A percentile compares a stretch with the other conserved stretches of the same genome.
These are phyloP conservation scores for Amanita thiersii DNA, from an alignment of 768 basidiomycete genomes.

Conservation along the genomic window DNA sequence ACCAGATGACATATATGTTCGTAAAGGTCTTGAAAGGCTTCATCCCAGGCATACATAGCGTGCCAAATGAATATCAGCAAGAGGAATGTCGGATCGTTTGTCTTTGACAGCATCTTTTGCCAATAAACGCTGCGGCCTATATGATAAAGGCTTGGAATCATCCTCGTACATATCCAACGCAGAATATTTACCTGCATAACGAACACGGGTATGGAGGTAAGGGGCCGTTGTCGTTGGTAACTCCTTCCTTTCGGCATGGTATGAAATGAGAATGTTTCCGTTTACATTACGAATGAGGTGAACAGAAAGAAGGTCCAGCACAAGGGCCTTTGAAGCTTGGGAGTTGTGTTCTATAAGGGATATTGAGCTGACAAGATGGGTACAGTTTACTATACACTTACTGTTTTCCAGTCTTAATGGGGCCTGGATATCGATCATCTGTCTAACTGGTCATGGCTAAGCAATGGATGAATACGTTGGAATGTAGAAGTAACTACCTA, in stretches of 20 bases:
- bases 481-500: neutral
- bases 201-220: conserved; percentile 38
- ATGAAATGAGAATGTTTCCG: conserved; percentile 42
- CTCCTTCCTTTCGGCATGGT: conserved; percentile 32
- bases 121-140: conserved; percentile 39
- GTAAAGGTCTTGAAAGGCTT: conserved; percentile 46
- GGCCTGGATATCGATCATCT: conserved; percentile 30
- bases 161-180: neutral
- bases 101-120: conserved; percentile 30
- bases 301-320: conserved; percentile 39
- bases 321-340: conserved; percentile 23
- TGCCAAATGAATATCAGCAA: conserved; percentile 51
- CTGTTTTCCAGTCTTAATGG: conserved; percentile 27
- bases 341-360: neutral
- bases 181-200: conserved; percentile 31
- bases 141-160: conserved; percentile 6
- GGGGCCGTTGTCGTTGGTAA: conserved; percentile 31
- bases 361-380: neutral
- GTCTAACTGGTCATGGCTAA: neutral
- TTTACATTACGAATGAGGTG: conserved; percentile 37
- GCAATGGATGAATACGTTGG: neutral
- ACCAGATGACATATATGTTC: conserved; percentile 42
- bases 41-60: conserved; percentile 55
- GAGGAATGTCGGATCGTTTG: conserved; percentile 47
- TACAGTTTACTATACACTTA: conserved; percentile 11